phyloP scores from a whole-genome alignment of 2,329 filamentous ascomycete species.

The Hypoxylon sp. region DNA sequence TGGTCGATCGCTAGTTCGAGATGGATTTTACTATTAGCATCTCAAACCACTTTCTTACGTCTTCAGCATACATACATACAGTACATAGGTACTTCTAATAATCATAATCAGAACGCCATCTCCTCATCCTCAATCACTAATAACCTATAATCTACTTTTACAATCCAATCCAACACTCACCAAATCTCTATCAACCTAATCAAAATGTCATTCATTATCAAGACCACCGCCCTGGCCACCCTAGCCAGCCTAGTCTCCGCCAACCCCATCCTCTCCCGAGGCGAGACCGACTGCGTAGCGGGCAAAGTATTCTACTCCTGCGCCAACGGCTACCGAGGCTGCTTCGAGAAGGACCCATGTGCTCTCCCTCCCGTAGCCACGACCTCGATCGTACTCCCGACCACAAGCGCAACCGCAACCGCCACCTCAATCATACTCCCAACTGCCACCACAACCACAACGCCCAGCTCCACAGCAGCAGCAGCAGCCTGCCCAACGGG shows the following conservation, averaged over 20 bases:
- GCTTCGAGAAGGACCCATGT: constrained; percentile 26
- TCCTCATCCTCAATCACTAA: neutral
- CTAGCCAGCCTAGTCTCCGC: constrained; percentile 21
- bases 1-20: neutral
- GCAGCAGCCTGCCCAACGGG: constrained; percentile 24
- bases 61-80: constrained; percentile 10
- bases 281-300: constrained; percentile 15
- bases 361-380: constrained; percentile 18
- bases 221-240: constrained; percentile 27
- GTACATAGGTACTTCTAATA: constrained; percentile 7
- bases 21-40: constrained; percentile 22
- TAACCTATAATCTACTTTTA: neutral
- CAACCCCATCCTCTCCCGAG: constrained; percentile 12
- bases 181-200: constrained; percentile 11
- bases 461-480: too few species aligned
- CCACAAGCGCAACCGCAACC: neutral
- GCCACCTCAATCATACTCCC: neutral
- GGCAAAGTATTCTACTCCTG: constrained; percentile 24
- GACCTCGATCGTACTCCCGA: neutral
- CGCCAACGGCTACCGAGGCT: constrained; percentile 30
- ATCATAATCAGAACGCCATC: constrained; percentile 1
- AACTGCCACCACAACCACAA: neutral
- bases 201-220: constrained; percentile 28
- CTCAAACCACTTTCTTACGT: constrained; percentile 16
- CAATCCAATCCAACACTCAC: neutral